Base-by-base conservation (phyloP, 768 basidiomycete species). In the Mrakia frigida region DNA sequence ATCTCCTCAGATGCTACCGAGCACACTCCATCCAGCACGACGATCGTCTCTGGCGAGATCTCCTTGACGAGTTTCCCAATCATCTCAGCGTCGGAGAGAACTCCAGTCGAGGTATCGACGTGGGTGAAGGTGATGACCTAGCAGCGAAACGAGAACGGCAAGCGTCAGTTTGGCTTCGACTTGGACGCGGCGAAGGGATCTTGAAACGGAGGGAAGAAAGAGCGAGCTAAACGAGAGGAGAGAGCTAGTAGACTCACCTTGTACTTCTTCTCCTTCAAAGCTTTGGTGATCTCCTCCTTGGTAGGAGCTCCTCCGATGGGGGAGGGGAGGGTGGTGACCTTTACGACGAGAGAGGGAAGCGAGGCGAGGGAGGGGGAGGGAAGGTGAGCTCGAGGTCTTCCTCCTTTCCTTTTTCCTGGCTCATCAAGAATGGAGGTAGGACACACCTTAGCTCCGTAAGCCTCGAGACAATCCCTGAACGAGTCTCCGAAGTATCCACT, bases 1-100 rank as follows among this genome's bases (percentile, higher is more conserved):
- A 99, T 94, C 82, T 98, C 94, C 83, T 98, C 97, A 80, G 91
- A 92, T 7, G 92, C 97, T 23, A 98, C 94, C 2, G 94, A 91
- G 84, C 97, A 99, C 37, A 99, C 97, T n/a, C 89, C 93, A 81
- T 99, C 97, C 76, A 94, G 86, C 11, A 92, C 86, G 60, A 94
- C 91, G 78, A 99, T 86, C 0, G 94, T 94, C 16, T 92, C 88
- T 1, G 96, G 95, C 0, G 93, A 94, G 77, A 92, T 87, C 37
- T 87, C 86, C 78, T 86, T 87, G 68, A 95, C 92, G 14, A 88
- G 87, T 70, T 88, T 87, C 28, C 89, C 89, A 79, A 99, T 88
- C 33, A 87, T 87, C 79, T 91, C 88, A 43, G 92, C 90, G 80
- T 94, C 87, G 23, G 93, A 94, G 67, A 65, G 76, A 21, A 98